Base-by-base conservation (phyloP, 768 basidiomycete genomes). In the Russula virescens region DNA sequence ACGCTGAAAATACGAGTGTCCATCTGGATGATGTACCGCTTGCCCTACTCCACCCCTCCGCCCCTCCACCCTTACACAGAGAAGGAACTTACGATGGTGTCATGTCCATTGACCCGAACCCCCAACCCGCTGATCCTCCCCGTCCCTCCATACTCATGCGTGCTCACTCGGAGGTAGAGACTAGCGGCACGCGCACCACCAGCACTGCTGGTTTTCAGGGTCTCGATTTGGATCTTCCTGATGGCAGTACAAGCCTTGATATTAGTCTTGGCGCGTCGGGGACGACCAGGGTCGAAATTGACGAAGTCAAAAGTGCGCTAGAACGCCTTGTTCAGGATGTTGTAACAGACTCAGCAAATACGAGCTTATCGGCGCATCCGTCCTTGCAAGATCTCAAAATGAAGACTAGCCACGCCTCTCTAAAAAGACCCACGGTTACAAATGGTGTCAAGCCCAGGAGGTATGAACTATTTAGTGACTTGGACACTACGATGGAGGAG, bases 311-410 rank as follows among this genome's bases (percentile, higher is more conserved):
- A 61, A 77, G 75, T 60, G 77, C 78, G 18, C 69, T 79, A 26
- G 78, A 79, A 61, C 68, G 73, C 54, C 71, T 79, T 35, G 74
- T 79, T 69, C 72, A 73, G 38, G 68, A 74, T 50, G 75, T 75
- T 47, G 70, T 69, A 16, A 71, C 55, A 19, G 65, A 49, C 54
- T 65, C 60, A 13, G 60, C 62, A 13, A 46, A 45, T 34, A 19
- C 43, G 38, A 63, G 38, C 46, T 54, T 48, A 46, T 47, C 55
- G 34, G 26, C 49, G 18, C 45, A 55, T 26, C 52, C 58, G 52
- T 61, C 63, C 31, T 54, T 53, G 42, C 65, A 64, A n/a, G 61
- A 64, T 38, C 69, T 55, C 25, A 68, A 65, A 23, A 25, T 56
- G 38, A 64, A 68, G 53, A 63, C 64, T 4, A 66, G 66, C 28